Evolutionary conservation across 495 filamentous ascomycete genomes (phyloP).

Genomic region (Penicillium mononematosum): DNA sequence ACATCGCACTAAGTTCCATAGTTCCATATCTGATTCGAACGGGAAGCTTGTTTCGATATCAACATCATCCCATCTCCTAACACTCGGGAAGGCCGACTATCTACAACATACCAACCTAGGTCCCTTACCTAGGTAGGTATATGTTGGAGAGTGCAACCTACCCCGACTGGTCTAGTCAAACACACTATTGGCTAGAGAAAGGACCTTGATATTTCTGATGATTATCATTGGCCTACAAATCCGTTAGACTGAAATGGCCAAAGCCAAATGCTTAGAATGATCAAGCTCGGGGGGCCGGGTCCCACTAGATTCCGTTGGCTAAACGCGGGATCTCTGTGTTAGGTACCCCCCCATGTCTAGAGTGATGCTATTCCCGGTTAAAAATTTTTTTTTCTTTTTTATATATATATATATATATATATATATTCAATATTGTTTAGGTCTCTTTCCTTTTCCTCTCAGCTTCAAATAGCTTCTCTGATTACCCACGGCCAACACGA

Average conservation of each 20-base stretch:
- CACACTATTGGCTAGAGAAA: not conserved
- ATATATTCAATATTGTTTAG: not conserved
- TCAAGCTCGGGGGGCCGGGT: constrained; percentile 7
- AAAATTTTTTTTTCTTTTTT: not conserved
- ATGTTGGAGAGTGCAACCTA: not conserved
- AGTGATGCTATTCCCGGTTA: constrained; percentile 1
- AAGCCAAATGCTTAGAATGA: constrained; percentile 1
- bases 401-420: not conserved
- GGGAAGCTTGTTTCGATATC: not conserved
- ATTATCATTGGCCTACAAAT: not conserved
- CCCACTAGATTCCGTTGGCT: constrained; percentile 1
- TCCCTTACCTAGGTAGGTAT: too few species aligned
- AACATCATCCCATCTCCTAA: not conserved
- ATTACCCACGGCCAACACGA: not conserved
- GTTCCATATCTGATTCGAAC: not conserved
- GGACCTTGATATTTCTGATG: not conserved
- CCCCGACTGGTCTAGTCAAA: not conserved
- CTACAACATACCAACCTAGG: too few species aligned
- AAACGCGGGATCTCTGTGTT: constrained; percentile 1
- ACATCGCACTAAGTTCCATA: not conserved
- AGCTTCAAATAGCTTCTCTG: not conserved
- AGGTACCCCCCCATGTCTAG: constrained; percentile 6
- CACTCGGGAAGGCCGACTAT: not conserved
- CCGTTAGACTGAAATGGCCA: not conserved
- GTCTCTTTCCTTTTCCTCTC: not conserved